phyloP scores from a whole-genome alignment of 805 yeast species.

The Saturnispora bothae region DNA sequence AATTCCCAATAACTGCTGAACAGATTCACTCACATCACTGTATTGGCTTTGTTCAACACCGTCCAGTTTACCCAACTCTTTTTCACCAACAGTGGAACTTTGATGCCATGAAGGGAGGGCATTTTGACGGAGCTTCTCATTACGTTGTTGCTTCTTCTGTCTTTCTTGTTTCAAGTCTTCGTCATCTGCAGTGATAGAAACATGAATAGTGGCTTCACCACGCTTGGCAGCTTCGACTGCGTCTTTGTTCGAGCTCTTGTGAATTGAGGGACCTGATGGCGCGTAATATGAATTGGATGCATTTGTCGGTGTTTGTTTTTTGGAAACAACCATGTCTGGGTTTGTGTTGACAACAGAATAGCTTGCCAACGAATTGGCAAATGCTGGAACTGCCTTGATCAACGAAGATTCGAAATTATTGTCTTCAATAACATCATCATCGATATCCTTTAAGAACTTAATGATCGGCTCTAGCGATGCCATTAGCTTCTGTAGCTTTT shows the following conservation, averaged over 20 bases:
- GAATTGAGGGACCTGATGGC: slow-evolving; percentile 5
- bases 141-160: slow-evolving; percentile 55
- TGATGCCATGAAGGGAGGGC: slow-evolving; percentile 97
- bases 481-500: slow-evolving; percentile 75
- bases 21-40: neutral
- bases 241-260: slow-evolving; percentile 23
- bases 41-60: slow-evolving; percentile 30
- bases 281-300: slow-evolving; percentile 7
- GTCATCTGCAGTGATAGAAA: slow-evolving; percentile 80
- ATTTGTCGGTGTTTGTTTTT: neutral
- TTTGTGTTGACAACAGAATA: slow-evolving; percentile 47
- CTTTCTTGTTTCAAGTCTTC: slow-evolving; percentile 56
- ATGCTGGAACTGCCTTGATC: slow-evolving; percentile 77
- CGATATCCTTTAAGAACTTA: slow-evolving; percentile 69
- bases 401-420: slow-evolving; percentile 83
- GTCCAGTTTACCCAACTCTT: slow-evolving; percentile 44
- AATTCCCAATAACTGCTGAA: slow-evolving; percentile 10
- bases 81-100: slow-evolving; percentile 76
- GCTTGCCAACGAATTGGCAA: slow-evolving; percentile 56
- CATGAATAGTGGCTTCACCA: slow-evolving; percentile 80
- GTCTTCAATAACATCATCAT: slow-evolving; percentile 70
- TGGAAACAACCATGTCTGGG: slow-evolving; percentile 8
- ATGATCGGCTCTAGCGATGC: slow-evolving; percentile 82
- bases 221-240: slow-evolving; percentile 26
- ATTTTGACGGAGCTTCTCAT: slow-evolving; percentile 71